Conservation (phyloP, 1,284 basidiomycete species). For the Clitocybe nebularis region DNA sequence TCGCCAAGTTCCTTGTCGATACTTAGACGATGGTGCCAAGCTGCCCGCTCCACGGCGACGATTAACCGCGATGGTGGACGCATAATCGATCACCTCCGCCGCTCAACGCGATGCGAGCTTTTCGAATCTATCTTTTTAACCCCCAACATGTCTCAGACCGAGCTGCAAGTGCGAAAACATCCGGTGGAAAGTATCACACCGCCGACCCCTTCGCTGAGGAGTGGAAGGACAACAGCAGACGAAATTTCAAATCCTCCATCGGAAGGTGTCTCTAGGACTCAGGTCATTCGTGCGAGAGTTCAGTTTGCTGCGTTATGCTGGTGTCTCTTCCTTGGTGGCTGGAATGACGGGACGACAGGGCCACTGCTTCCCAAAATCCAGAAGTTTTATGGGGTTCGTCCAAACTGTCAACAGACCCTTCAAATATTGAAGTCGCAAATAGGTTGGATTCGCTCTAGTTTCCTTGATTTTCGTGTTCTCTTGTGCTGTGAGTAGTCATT, state of each 20-base stretch:
- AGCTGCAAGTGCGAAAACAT: background rate
- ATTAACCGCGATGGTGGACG: no score
- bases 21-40: no score
- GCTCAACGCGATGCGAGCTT: no score
- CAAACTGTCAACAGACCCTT: background rate
- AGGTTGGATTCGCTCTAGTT: slow-evolving; percentile 39
- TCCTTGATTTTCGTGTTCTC: slow-evolving; percentile 42
- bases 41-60: no score
- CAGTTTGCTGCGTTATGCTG: slow-evolving; percentile 39
- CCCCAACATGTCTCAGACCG: background rate
- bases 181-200: background rate
- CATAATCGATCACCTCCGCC: no score
- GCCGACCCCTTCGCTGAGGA: background rate
- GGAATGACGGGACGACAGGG: slow-evolving; percentile 62
- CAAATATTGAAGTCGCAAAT: background rate
- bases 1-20: no score
- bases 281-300: slow-evolving; percentile 12
- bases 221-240: background rate
- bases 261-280: background rate
- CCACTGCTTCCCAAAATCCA: slow-evolving; percentile 59
- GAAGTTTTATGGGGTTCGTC: slow-evolving; percentile 41
- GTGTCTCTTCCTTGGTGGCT: slow-evolving; percentile 46
- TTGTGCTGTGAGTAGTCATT: slow-evolving; percentile 31
- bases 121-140: no score
- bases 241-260: background rate